A percentile compares a stretch with the other conserved stretches of the same genome.
phyloP scores from a whole-genome alignment of 2,329 filamentous ascomycete genomes.

The Pleochaeta shiraiana region DNA sequence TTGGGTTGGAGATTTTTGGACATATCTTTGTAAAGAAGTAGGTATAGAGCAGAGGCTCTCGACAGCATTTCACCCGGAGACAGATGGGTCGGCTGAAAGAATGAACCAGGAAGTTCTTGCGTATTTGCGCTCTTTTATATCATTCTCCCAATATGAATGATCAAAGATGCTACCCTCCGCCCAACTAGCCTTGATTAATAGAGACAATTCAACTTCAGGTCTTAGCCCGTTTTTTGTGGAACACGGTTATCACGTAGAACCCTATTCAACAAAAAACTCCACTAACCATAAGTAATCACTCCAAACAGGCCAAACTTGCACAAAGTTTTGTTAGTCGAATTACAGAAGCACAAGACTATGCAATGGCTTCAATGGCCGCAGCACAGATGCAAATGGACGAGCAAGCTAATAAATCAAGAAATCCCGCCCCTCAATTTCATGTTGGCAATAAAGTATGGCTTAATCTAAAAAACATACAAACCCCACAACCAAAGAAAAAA shows the following conservation, averaged over 20 bases:
- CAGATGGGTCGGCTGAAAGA: neutral
- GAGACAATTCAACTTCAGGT: neutral
- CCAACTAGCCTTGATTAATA: neutral
- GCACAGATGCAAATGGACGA: too few species aligned
- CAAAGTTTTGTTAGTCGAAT: neutral
- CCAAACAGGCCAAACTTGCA: neutral
- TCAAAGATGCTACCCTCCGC: neutral
- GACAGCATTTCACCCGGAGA: neutral
- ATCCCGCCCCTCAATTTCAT: too few species aligned
- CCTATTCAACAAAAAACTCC: neutral
- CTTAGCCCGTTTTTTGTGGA: neutral
- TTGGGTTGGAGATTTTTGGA: too few species aligned
- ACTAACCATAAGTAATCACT: neutral
- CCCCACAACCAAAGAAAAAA: too few species aligned
- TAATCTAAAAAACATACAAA: too few species aligned
- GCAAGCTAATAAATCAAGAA: too few species aligned
- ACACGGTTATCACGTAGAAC: neutral
- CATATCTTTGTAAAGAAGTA: neutral
- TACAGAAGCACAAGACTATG: neutral
- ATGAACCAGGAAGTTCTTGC: neutral
- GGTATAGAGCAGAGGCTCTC: too few species aligned
- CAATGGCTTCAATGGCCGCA: too few species aligned
- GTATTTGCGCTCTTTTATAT: neutral
- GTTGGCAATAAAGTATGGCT: too few species aligned
- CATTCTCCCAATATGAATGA: neutral